Base-by-base conservation (phyloP, 768 basidiomycete genomes). In the Lactarius vividus region DNA sequence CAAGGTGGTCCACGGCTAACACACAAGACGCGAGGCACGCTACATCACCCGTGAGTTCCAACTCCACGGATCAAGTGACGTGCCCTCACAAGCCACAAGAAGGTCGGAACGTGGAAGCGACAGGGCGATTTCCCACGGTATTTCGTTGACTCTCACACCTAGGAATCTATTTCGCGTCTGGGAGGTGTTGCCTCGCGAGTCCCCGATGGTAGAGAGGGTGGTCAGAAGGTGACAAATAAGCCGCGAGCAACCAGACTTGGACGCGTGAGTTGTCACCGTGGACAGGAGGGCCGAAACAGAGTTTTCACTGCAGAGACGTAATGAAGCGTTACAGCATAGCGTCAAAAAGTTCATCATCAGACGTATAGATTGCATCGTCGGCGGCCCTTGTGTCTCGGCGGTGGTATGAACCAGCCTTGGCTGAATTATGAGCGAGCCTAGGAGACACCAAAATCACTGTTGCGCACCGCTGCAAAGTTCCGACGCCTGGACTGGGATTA, bases 31-130 rank as follows among this genome's bases (percentile, higher is more conserved):
- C 59, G 52, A 68, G 62, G 26, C 65, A 56, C 40, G 73, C 67
- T 68, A 35, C 57, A 23, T 9, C 28, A 60, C 33, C 23, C 35
- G 40, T 64, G 31, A 67, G 66, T 23, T 9, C 28, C 58, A 33
- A 58, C 28, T 26, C n/a, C 11, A 23, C 44, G 20, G 37, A 52
- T 37, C 26, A 42, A 40, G 31, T 20, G 31, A 15, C 54, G n/a
- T 33, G 23, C 11, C 71, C 82, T 76, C 62, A 85, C 84, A 79
- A 5, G 78, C 78, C 10, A 79, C 69, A 39, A 75, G 70, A 20
- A 85, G 76, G 57, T 82, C 72, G 16, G 67, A 69, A 26, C 72
- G 66, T 42, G 71, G 68, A 0, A 68, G 63, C 9, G 72, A 69
- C 26, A 62, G 31, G 28, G 49, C 61, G 23, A 59, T 28, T 28